Percentiles rank a stretch among this genome's conserved stretches.
Conservation (phyloP, 2,329 filamentous ascomycete species). For the Xylaria digitata region DNA sequence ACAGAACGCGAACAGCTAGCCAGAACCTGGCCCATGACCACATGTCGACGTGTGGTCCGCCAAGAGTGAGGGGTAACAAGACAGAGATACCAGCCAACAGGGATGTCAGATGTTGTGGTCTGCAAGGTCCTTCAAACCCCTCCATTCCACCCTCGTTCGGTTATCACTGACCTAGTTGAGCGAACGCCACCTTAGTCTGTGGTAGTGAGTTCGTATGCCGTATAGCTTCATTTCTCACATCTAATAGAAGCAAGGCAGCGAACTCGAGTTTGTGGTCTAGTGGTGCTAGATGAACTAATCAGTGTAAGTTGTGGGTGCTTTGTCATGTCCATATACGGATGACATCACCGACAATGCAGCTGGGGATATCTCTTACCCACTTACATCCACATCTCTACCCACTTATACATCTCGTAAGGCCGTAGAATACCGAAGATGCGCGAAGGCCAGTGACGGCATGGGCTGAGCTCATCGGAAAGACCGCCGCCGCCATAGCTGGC, state of each 20-base stretch:
- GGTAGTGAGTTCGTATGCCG: background rate
- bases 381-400: slow-evolving; percentile 44
- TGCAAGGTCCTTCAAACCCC: slow-evolving; percentile 20
- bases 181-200: background rate
- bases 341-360: slow-evolving; percentile 37
- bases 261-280: background rate
- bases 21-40: background rate
- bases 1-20: background rate
- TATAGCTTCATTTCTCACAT: background rate
- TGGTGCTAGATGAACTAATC: background rate
- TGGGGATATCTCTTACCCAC: slow-evolving; percentile 27
- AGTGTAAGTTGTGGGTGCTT: slow-evolving; percentile 21
- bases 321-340: slow-evolving; percentile 34
- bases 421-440: slow-evolving; percentile 24
- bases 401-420: slow-evolving; percentile 18
- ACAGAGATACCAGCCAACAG: background rate
- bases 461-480: background rate
- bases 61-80: slow-evolving; percentile 29
- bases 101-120: background rate
- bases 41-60: slow-evolving; percentile 8
- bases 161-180: background rate
- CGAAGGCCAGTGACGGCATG: slow-evolving; percentile 9
- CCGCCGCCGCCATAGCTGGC: background rate
- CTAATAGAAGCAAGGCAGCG: background rate
- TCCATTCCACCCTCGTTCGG: background rate